Evolutionary conservation across 169 alveolate genomes (phyloP).

Genomic region (Eimeria praecox): DNA sequence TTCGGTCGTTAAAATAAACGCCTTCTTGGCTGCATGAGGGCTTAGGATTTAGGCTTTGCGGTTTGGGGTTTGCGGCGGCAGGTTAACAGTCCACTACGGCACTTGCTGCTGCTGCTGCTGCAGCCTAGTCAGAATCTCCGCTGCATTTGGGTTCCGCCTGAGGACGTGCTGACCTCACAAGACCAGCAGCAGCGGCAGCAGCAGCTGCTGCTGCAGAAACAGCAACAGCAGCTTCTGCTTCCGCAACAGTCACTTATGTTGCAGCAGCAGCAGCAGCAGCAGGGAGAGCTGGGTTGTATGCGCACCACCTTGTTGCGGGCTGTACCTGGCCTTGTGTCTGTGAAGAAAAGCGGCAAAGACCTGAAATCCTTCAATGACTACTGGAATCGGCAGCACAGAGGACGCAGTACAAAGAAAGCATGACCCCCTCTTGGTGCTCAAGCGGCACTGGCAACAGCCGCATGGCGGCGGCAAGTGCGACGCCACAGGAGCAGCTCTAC

Average conservation of each 20-base stretch:
- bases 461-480: neutral
- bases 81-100: constrained; percentile 71
- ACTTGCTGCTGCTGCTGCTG: constrained; percentile 62
- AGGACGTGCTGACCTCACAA: constrained; percentile 63
- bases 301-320: constrained; percentile 62
- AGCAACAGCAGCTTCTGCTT: constrained; percentile 24
- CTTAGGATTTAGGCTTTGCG: neutral
- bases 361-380: constrained; percentile 54
- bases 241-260: constrained; percentile 5
- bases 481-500: neutral
- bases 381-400: constrained; percentile 48
- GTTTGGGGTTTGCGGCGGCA: constrained; percentile 28
- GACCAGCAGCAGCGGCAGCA: constrained; percentile 60
- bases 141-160: constrained; percentile 73
- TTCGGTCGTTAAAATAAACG: neutral
- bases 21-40: neutral
- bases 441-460: neutral
- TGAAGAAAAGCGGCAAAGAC: constrained; percentile 47
- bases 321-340: constrained; percentile 58
- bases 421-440: neutral
- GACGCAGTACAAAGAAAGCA: constrained; percentile 18
- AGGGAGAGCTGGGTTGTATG: constrained; percentile 40
- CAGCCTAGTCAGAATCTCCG: constrained; percentile 55
- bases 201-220: constrained; percentile 8
- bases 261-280: constrained; percentile 61